Evolutionary conservation across 108 stramenopile species (phyloP), one percentile per base, ranked within the genome.

Genomic region (Phaeodactylum tricornutum): DNA sequence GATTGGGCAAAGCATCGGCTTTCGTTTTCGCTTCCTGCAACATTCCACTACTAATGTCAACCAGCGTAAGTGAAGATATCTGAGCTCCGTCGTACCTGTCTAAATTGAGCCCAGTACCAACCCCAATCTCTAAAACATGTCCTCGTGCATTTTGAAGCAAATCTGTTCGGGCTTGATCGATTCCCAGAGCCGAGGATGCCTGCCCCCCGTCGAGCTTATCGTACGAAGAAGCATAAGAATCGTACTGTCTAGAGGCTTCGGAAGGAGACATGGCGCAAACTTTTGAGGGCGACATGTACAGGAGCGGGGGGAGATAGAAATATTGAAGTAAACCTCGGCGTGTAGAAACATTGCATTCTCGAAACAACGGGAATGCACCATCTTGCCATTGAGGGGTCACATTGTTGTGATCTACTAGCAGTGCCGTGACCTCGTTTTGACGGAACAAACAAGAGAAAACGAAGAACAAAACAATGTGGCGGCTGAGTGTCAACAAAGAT

Each of bases 21-120:
- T 64, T 51, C 4, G 30, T 39, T 47, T 53, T 32, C 2, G 86
- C 79, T 55, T 74, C 62, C 21, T 55, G 47, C 11, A 93, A 61
- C 92, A 93, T 93, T 1, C 80, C 81, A 22, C 63, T 59, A 27
- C 72, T 71, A 30, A 88, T 66, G 54, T 93, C 92, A 17, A 93
- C 66, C 29, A 88, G 52, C 23, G 79, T 84, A 24, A 92, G 47
- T 11, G 79, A 81, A 21, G 58, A 58, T 8, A 91, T 38, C 29
- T 65, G 27, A 12, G 57, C 45, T 1, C 50, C 50, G 34, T 60
- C 56, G 52, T 93, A 93, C 31, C 61, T 65, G 28, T 55, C 53
- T 29, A 88, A 39, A 42, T 87, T 87, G 44, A 88, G 66, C 28
- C 92, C 92, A 20, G 92, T 93, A 0, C 92, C 92, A 30, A 56